Percentiles rank a stretch among this genome's conserved stretches.
phyloP scores from a whole-genome alignment of 306 rosid genomes.

The Mimosa pudica region DNA sequence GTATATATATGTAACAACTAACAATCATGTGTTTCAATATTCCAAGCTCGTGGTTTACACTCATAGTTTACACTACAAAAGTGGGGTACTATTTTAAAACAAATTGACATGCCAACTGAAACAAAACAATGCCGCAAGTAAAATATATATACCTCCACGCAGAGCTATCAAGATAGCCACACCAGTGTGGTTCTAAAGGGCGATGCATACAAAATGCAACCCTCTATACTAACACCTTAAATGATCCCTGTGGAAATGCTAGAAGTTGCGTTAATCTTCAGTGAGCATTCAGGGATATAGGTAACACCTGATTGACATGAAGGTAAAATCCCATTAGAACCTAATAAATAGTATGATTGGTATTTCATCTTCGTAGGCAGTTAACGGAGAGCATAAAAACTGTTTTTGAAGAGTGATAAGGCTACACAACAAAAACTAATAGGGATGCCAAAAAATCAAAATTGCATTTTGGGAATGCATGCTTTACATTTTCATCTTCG shows the following conservation, averaged over 20 bases:
- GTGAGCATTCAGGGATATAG: conserved; percentile 81
- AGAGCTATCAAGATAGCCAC: conserved; percentile 27
- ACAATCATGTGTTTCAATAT: conserved; percentile 44
- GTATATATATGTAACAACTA: conserved; percentile 42
- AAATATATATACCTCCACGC: conserved; percentile 35
- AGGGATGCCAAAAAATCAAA: neutral
- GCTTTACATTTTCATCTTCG: neutral
- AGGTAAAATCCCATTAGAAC: conserved; percentile 21
- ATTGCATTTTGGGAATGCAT: neutral
- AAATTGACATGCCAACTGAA: conserved; percentile 43
- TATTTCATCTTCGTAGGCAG: conserved; percentile 24
- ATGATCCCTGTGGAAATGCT: conserved; percentile 84
- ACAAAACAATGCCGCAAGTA: conserved; percentile 35
- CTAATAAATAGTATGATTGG: neutral
- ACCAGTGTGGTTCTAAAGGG: conserved; percentile 22
- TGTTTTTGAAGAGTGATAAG: neutral
- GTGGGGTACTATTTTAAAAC: conserved; percentile 41
- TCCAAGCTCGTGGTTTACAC: conserved; percentile 46
- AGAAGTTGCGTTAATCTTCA: conserved; percentile 90
- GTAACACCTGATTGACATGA: conserved; percentile 68
- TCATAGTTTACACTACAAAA: conserved; percentile 46
- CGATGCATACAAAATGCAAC: conserved; percentile 38
- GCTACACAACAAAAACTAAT: conserved; percentile 25
- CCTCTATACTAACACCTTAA: conserved; percentile 35
- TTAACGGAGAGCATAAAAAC: neutral